Conservation (phyloP, 306 rosid species). For the Betula pendula region DNA sequence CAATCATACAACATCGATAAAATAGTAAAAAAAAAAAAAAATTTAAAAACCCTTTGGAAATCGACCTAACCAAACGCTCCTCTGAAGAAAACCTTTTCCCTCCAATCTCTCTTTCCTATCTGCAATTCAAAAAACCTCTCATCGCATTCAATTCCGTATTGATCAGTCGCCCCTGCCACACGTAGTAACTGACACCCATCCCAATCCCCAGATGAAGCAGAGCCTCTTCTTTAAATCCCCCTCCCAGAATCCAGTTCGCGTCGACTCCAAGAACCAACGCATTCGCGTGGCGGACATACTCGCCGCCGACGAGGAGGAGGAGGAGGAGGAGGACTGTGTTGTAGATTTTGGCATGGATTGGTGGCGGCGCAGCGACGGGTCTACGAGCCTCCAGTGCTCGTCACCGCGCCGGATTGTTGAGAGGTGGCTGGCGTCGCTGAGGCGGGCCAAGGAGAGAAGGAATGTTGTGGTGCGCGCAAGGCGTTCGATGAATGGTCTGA, state of each 20-base stretch:
- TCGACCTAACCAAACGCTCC: neutral
- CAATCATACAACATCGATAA: neutral
- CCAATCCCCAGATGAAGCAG: neutral
- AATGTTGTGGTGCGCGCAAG: conserved; percentile 6
- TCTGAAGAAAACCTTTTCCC: neutral
- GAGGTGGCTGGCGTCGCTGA: conserved; percentile 49
- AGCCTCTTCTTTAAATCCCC: conserved; percentile 37
- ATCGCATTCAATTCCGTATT: conserved; percentile 15
- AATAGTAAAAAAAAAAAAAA: no score
- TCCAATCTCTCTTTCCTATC: neutral
- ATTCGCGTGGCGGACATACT: conserved; percentile 66
- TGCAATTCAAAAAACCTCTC: neutral
- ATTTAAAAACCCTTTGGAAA: neutral
- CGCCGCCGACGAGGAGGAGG: conserved; percentile 27
- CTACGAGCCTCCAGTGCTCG: conserved; percentile 32
- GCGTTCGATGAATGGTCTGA: conserved; percentile 29
- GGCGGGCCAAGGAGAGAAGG: conserved; percentile 31
- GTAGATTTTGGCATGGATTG: conserved; percentile 37
- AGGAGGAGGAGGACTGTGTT: conserved; percentile 11
- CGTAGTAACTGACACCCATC: neutral
- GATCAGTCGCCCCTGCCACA: conserved; percentile 7
- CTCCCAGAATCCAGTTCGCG: neutral
- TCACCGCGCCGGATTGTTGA: conserved; percentile 53
- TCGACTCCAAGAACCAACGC: conserved; percentile 24
- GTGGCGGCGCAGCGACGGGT: neutral